Percentiles rank a stretch among this genome's conserved stretches.
phyloP scores from a whole-genome alignment of 2,329 filamentous ascomycete genomes.

The Fusarium pininemorale region DNA sequence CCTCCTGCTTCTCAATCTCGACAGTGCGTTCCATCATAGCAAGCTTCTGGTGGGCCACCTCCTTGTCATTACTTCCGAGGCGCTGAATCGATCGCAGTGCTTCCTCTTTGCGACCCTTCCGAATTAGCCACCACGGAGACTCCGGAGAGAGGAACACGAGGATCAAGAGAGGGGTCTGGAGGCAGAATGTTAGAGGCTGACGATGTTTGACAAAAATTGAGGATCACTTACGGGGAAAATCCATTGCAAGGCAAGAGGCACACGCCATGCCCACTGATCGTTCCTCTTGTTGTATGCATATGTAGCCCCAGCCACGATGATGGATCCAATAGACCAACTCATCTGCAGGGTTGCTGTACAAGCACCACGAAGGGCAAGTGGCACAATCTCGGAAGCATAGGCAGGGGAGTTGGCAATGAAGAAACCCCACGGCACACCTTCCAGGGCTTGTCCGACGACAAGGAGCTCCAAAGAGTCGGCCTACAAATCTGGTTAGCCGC shows the following conservation, averaged over 20 bases:
- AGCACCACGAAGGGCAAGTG: constrained; percentile 63
- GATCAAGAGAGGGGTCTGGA: constrained; percentile 58
- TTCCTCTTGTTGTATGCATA: constrained; percentile 57
- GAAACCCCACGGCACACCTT: constrained; percentile 69
- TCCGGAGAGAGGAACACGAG: constrained; percentile 61
- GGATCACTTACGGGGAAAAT: constrained; percentile 55
- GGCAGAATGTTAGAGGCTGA: background rate
- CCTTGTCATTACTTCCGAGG: constrained; percentile 49
- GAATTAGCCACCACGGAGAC: constrained; percentile 64
- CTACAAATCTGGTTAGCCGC: background rate
- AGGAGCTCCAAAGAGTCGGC: constrained; percentile 51
- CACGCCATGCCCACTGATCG: constrained; percentile 40
- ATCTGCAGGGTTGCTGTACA: constrained; percentile 69
- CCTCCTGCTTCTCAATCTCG: constrained; percentile 56
- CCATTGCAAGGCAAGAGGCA: constrained; percentile 66
- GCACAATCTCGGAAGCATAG: constrained; percentile 68
- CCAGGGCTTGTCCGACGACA: constrained; percentile 62
- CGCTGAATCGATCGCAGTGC: constrained; percentile 58
- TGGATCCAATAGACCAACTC: constrained; percentile 69
- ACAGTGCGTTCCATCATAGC: constrained; percentile 67
- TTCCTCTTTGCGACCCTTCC: constrained; percentile 54
- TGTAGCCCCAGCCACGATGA: constrained; percentile 66
- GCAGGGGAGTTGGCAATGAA: constrained; percentile 71
- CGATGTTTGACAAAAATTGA: background rate
- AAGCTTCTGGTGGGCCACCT: constrained; percentile 49